Evolutionary conservation across 768 basidiomycete genomes (phyloP).

Genomic region (Leccinum imitatum): DNA sequence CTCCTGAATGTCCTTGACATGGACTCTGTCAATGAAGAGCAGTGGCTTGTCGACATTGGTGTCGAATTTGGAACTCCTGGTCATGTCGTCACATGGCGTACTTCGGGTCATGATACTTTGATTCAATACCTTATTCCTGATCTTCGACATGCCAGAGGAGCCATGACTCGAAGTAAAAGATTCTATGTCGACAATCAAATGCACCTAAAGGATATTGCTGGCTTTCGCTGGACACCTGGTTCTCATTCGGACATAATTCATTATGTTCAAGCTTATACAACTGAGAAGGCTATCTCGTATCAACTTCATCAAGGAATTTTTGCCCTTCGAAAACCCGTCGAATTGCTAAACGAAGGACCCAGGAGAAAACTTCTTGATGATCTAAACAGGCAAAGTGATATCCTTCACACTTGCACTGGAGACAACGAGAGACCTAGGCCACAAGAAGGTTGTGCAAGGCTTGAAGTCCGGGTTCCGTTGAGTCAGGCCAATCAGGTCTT

Average conservation of each 20-base stretch:
- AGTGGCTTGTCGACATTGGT: constrained; percentile 4
- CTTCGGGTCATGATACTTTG: background rate
- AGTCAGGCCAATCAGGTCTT: background rate
- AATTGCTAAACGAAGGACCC: background rate
- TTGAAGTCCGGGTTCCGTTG: background rate
- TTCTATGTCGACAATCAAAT: background rate
- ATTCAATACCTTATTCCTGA: background rate
- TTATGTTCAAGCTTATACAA: constrained; percentile 13
- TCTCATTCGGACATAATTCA: background rate
- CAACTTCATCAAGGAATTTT: constrained; percentile 11
- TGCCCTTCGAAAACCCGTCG: background rate
- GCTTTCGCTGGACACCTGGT: background rate
- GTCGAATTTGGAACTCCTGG: background rate
- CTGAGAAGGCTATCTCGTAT: constrained; percentile 5
- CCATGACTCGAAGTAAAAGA: rapidly evolving
- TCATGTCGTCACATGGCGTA: background rate
- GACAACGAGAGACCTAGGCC: no score
- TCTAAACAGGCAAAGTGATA: background rate
- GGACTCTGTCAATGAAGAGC: background rate
- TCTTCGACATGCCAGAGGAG: rapidly evolving
- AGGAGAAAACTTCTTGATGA: background rate
- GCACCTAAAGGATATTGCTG: constrained; percentile 9
- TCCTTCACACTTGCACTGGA: no score
- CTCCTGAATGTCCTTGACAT: background rate
- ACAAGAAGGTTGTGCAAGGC: no score